Base-by-base conservation (phyloP, 768 basidiomycete genomes). In the Calocera viscosa region DNA sequence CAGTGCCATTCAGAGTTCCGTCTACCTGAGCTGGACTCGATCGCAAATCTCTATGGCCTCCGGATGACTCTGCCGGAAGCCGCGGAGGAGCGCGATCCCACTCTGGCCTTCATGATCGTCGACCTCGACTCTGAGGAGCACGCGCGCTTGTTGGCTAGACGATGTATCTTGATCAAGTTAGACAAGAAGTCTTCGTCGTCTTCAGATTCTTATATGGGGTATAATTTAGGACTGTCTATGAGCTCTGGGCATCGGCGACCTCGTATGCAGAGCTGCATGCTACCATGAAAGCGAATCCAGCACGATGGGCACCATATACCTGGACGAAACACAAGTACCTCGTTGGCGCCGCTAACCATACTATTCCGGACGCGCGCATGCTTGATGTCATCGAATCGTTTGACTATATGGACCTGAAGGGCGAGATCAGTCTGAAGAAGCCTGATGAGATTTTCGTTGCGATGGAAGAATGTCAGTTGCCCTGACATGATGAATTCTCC, bases 151-250 rank as follows among this genome's bases (percentile, higher is more conserved):
- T 79, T 99, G 30, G 88, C 90, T 0, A 77, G 80, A 67, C 78
- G 95, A 70, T 90, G 91, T 71, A 86, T 95, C 49, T 74, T 94
- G 64, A 82, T 98, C 73, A 93, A 88, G 93, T 84, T 76, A 38
- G 64, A 65, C 66, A 0, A 24, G 19, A 24, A 7, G 19, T 66
- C 22, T 66, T 64, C 41, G 49, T 60, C 26, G 63, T 67, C 68
- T 10, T 24, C 63, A 28, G n/a, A 24, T 11, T 66, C 65, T 47
- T 40, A 60, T 65, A 64, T 67, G 40, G 12, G 34, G 22, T 5
- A 22, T 68, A 65, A 60, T 30, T 26, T 26, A 22, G 38, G 53
- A 70, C 35, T 67, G 41, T 66, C 65, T 17, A 14, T 72, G 87
- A 90, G 70, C 85, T 89, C 67, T 92, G 89, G 72, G 90, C 82